Evolutionary conservation across 2,329 filamentous ascomycete genomes (phyloP), one percentile per base, ranked within the genome.

Genomic region (Aspergillus sp.): DNA sequence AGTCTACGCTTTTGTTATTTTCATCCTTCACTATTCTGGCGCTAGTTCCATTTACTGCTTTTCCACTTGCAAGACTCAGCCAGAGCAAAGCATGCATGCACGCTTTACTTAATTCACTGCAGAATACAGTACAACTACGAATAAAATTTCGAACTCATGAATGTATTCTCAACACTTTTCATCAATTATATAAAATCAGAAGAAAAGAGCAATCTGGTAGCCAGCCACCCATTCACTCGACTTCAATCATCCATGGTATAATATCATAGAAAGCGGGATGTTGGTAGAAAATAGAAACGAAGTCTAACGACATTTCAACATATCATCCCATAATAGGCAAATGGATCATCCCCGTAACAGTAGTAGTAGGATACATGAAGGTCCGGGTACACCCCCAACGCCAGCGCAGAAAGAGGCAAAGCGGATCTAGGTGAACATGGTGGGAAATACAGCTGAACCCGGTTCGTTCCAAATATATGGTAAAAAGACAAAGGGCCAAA

Each of bases 291-390:
- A 48, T 30, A 45, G 24, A 60, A 50, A 59, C 20, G 19, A 51
- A 24, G 49, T 59, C 53, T 47, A 51, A 42, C 37, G 47, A 49
- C 48, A 57, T 52, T 52, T 51, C 57, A 53, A 50, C 54, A 57
- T 46, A 41, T 47, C 49, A 30, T 34, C 33, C 44, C 37, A 54
- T 34, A 41, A 48, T 42, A 22, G 42, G n/a, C 34, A 51, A 34
- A 51, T 27, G 37, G 24, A 41, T 41, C 30, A 24, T 49, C 46
- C 33, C 34, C 39, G 22, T 34, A 30, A 20, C 39, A 22, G 40
- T 33, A 60, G 59, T 39, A 54, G 64, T 66, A 70, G 60, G 66
- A 61, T 71, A 70, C 68, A 71, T 62, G 60, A 64, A 65, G 49
- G 51, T 55, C 61, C 53, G 41, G 56, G 54, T 40, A 19, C 30